phyloP scores from a whole-genome alignment of 768 basidiomycete species.

The Russula compacta region DNA sequence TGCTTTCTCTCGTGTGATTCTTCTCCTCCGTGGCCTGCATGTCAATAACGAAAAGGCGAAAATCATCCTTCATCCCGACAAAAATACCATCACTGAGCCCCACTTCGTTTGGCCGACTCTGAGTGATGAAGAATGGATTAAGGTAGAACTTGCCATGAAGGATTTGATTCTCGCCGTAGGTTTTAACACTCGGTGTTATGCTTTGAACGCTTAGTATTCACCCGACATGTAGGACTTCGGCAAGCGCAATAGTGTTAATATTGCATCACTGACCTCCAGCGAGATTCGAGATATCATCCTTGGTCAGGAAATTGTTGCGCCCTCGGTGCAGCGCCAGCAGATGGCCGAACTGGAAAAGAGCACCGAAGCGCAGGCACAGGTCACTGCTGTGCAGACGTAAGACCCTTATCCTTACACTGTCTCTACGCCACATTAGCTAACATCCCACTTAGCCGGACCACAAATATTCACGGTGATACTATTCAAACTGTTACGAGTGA shows the following conservation, averaged over 20 bases:
- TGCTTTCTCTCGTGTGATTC: constrained; percentile 94
- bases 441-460: constrained; percentile 58
- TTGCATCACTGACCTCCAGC: constrained; percentile 91
- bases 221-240: constrained; percentile 69
- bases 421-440: constrained; percentile 13
- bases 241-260: constrained; percentile 97
- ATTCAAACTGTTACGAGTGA: constrained; percentile 90
- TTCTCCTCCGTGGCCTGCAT: constrained; percentile 93
- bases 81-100: constrained; percentile 91
- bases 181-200: background rate
- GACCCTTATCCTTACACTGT: constrained; percentile 17
- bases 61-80: constrained; percentile 95
- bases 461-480: constrained; percentile 93
- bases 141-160: constrained; percentile 97
- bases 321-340: constrained; percentile 93
- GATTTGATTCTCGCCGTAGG: constrained; percentile 85
- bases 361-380: constrained; percentile 86
- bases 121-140: constrained; percentile 94
- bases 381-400: constrained; percentile 90
- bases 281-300: constrained; percentile 98
- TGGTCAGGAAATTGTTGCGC: constrained; percentile 96
- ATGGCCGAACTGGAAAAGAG: constrained; percentile 99
- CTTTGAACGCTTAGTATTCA: constrained; percentile 18
- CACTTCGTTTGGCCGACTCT: constrained; percentile 98
- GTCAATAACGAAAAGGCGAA: constrained; percentile 99